A percentile compares a stretch with the other conserved stretches of the same genome.
phyloP scores from a whole-genome alignment of 345 rosid species.

The Chamaenerion angustifolium region DNA sequence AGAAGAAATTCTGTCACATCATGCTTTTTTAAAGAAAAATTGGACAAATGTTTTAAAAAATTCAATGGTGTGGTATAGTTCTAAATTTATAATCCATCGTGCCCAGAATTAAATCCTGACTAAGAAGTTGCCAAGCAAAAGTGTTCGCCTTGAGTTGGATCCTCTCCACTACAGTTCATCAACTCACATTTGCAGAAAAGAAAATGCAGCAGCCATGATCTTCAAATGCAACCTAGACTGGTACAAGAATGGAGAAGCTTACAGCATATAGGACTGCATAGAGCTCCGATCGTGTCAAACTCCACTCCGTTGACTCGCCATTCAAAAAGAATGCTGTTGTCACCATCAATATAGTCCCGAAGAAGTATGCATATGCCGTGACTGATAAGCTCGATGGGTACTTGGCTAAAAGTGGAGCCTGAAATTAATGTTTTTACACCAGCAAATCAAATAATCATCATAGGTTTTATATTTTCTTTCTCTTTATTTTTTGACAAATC shows the following conservation, averaged over 20 bases:
- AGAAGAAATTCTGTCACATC: neutral
- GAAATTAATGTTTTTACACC: constrained; percentile 14
- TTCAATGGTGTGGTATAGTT: too few relatives aligned
- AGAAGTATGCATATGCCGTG: constrained; percentile 66
- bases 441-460: neutral
- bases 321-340: constrained; percentile 46
- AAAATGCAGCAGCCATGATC: too few relatives aligned
- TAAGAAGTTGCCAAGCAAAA: too few relatives aligned
- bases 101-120: too few relatives aligned
- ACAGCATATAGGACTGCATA: constrained; percentile 84
- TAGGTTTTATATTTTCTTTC: neutral
- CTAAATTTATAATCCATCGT: too few relatives aligned
- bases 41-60: too few relatives aligned
- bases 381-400: constrained; percentile 84
- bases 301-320: constrained; percentile 69
- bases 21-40: too few relatives aligned
- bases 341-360: constrained; percentile 69
- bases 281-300: constrained; percentile 59
- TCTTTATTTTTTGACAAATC: too few relatives aligned
- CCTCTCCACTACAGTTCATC: too few relatives aligned
- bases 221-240: neutral
- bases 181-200: too few relatives aligned
- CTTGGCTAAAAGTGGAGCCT: constrained; percentile 73
- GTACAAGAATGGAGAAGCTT: constrained; percentile 18
- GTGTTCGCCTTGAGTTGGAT: too few relatives aligned